Percentiles rank a stretch among this genome's conserved stretches.
Conservation (phyloP, 192 early-diverging fungal genomes). For the Backusella luteola region DNA sequence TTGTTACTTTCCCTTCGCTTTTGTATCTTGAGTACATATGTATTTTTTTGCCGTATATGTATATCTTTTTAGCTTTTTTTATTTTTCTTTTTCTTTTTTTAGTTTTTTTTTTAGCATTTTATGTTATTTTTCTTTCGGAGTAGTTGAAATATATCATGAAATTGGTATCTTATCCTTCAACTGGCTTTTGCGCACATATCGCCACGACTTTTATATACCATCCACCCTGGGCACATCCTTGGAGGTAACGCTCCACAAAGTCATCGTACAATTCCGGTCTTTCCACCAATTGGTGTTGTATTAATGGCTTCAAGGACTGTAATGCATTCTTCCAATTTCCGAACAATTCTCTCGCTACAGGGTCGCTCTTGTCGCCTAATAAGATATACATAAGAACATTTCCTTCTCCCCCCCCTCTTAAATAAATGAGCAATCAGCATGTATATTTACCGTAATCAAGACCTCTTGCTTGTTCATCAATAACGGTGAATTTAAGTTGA, state of each 20-base stretch:
- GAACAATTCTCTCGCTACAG: slow-evolving; percentile 22
- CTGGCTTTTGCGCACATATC: slow-evolving; percentile 17
- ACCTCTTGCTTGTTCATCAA: slow-evolving; percentile 7
- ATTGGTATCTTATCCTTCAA: background rate
- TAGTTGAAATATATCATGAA: background rate
- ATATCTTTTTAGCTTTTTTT: background rate
- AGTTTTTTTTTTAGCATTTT: background rate
- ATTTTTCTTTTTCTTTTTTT: background rate
- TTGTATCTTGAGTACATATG: no score
- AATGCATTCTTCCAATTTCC: slow-evolving; percentile 27
- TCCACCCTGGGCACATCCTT: slow-evolving; percentile 5
- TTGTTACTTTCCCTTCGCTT: background rate
- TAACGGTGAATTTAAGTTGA: slow-evolving; percentile 6
- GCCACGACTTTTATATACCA: slow-evolving; percentile 6
- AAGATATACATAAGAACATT: background rate
- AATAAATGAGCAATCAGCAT: no score
- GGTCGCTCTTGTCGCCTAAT: slow-evolving; percentile 4
- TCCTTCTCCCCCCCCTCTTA: background rate
- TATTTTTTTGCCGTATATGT: no score
- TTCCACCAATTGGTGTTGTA: background rate
- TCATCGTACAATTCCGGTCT: slow-evolving; percentile 4
- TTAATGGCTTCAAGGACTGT: slow-evolving; percentile 10
- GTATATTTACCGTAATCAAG: slow-evolving; percentile 11
- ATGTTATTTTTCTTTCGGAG: background rate
- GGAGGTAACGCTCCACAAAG: slow-evolving; percentile 15